These are phyloP conservation scores for Dujonia santamariae DNA, from an alignment of 1,139 yeast genomes.

Conservation along the genomic window DNA sequence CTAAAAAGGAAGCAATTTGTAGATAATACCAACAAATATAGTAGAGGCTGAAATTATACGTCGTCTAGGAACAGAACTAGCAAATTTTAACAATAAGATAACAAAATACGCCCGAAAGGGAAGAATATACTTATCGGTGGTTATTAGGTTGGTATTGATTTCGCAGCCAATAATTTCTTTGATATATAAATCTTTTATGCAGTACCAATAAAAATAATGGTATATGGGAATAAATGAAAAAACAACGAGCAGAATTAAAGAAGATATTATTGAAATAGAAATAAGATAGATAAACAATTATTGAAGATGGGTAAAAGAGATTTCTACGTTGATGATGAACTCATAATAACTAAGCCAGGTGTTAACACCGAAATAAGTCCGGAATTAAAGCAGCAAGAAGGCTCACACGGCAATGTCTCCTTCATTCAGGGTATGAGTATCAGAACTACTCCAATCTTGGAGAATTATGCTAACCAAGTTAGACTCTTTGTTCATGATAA, in stretches of 20 bases:
- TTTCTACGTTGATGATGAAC: conserved; percentile 54
- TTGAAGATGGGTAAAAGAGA: conserved; percentile 34
- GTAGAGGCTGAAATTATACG: conserved; percentile 1
- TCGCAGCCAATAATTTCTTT: no score
- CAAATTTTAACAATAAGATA: background rate
- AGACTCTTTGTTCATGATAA: conserved; percentile 39
- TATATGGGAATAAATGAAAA: no score
- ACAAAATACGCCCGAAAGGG: no score
- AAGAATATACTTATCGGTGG: no score
- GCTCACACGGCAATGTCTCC: conserved; percentile 38
- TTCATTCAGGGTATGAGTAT: conserved; percentile 54
- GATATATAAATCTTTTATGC: no score
- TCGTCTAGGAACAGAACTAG: background rate
- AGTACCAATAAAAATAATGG: no score
- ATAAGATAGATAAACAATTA: no score
- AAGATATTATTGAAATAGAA: no score
- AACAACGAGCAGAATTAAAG: no score
- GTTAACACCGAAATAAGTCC: conserved; percentile 32
- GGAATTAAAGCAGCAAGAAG: conserved; percentile 36
- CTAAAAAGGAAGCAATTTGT: background rate
- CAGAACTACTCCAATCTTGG: conserved; percentile 46
- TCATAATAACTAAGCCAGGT: conserved; percentile 47
- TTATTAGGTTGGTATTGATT: no score
- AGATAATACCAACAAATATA: conserved; percentile 1
- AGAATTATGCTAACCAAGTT: conserved; percentile 34